These are phyloP conservation scores for Tetrapisispora iriomotensis DNA, from an alignment of 805 yeast species.

Conservation along the genomic window DNA sequence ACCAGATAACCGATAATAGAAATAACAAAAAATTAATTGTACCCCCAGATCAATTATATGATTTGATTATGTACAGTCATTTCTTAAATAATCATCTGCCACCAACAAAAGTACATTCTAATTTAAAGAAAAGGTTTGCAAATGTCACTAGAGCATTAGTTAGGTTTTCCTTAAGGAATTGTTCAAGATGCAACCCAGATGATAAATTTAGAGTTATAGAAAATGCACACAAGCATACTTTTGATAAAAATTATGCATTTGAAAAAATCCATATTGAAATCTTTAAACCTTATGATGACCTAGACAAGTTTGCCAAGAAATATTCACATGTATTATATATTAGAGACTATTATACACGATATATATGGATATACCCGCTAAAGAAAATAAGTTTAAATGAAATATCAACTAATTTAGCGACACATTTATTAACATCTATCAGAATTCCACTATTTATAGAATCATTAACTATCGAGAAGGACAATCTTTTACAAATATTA, in stretches of 20 bases:
- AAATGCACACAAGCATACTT: constrained; percentile 13
- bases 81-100: constrained; percentile 23
- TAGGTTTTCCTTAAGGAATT: constrained; percentile 15
- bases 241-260: constrained; percentile 10
- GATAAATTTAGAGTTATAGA: constrained; percentile 8
- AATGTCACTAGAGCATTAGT: constrained; percentile 21
- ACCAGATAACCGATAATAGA: constrained; percentile 18
- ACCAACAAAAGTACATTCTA: constrained; percentile 12
- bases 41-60: constrained; percentile 24
- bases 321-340: constrained; percentile 21
- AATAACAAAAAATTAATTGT: constrained; percentile 18
- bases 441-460: constrained; percentile 26
- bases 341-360: constrained; percentile 25
- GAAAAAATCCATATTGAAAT: constrained; percentile 27
- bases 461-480: constrained; percentile 20
- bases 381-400: constrained; percentile 15
- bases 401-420: constrained; percentile 11
- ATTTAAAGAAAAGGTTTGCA: constrained; percentile 16
- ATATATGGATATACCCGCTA: constrained; percentile 25
- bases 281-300: constrained; percentile 19
- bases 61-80: constrained; percentile 25
- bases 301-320: constrained; percentile 15
- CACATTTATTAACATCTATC: constrained; percentile 11
- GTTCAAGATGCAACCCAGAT: constrained; percentile 24
- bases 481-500: constrained; percentile 23